A percentile compares a stretch with the other conserved stretches of the same genome.
Evolutionary conservation across 2,329 filamentous ascomycete genomes (phyloP).

Genomic region (Colletotrichum euphorbiae): DNA sequence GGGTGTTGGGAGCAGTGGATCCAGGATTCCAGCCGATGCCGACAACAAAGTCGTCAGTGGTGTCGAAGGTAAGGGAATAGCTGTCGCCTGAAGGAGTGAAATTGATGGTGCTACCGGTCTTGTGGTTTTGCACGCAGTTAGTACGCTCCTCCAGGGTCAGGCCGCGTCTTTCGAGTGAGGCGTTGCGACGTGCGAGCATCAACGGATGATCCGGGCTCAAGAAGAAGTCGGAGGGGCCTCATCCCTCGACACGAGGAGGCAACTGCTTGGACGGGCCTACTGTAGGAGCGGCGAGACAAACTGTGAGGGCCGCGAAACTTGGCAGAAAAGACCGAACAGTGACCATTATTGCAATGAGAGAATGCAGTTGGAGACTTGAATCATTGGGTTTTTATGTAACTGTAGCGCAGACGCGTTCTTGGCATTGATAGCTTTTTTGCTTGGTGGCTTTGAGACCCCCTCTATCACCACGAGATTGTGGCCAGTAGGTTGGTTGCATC

Average conservation of each 20-base stretch:
- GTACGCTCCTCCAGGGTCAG: constrained; percentile 18
- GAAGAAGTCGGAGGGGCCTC: background rate
- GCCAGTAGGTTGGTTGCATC: too few relatives aligned
- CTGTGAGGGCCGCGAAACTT: constrained; percentile 44
- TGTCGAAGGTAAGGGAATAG: constrained; percentile 39
- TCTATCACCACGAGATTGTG: too few relatives aligned
- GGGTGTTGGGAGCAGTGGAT: constrained; percentile 4
- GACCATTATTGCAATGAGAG: background rate
- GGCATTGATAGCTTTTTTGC: too few relatives aligned
- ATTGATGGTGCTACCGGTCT: constrained; percentile 39
- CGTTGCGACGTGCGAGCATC: constrained; percentile 8
- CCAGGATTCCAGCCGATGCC: constrained; percentile 39
- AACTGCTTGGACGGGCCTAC: background rate
- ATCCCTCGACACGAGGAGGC: constrained; percentile 5
- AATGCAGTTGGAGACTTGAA: background rate
- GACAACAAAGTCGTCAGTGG: constrained; percentile 40
- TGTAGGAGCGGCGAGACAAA: background rate
- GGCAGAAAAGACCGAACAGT: background rate
- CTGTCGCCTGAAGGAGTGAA: constrained; percentile 35
- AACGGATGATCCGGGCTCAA: background rate
- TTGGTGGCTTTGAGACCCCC: too few relatives aligned
- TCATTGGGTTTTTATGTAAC: too few relatives aligned
- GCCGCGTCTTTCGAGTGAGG: constrained; percentile 8
- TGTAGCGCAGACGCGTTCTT: too few relatives aligned
- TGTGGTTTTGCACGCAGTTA: constrained; percentile 41